Conservation (phyloP, 129 eudicot genomes). For the Flaveria linearis region DNA sequence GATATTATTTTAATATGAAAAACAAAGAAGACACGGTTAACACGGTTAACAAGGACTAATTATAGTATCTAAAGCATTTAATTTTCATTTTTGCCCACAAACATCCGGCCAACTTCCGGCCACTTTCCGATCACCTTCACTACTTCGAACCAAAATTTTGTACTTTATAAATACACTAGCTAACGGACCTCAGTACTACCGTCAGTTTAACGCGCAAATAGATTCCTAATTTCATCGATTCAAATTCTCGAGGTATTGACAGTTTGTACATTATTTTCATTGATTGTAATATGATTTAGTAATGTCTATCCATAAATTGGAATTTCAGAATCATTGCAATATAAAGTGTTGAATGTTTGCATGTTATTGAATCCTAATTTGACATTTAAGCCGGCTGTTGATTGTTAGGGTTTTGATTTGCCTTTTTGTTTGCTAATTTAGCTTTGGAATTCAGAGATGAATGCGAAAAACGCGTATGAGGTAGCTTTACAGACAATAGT, state of each 20-base stretch:
- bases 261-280: background rate
- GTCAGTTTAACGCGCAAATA: background rate
- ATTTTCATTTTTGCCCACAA: background rate
- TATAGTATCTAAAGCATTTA: too few relatives aligned
- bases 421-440: background rate
- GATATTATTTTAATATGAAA: too few relatives aligned
- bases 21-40: too few relatives aligned
- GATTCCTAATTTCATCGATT: background rate
- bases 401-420: slow-evolving; percentile 11
- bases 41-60: too few relatives aligned
- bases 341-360: background rate
- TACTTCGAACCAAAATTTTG: background rate
- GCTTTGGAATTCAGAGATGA: slow-evolving; percentile 6
- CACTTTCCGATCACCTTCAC: background rate
- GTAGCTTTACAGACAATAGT: slow-evolving; percentile 4
- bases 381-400: background rate
- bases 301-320: too few relatives aligned
- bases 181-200: background rate
- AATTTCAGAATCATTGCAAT: background rate
- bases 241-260: background rate
- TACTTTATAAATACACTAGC: background rate
- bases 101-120: background rate
- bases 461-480: background rate
- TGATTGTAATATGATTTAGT: background rate
- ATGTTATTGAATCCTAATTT: background rate